Base-by-base conservation (phyloP, 768 basidiomycete species). In the Xerocomellus intermedius region DNA sequence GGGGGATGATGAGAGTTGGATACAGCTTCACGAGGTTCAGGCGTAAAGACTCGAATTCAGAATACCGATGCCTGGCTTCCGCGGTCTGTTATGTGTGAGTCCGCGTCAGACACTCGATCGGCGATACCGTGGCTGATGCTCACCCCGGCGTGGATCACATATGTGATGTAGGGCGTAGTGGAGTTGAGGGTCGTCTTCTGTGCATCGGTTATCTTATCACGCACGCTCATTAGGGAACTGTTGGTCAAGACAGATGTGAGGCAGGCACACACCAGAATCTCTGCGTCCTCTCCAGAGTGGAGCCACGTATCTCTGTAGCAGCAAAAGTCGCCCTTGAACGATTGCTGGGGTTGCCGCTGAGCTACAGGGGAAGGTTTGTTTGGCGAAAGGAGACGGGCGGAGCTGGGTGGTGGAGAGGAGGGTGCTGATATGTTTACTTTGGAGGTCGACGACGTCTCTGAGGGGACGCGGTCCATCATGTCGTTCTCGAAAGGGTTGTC, bases 1-100 rank as follows among this genome's bases (percentile, higher is more conserved):
- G 97, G 3, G 97, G 96, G 56, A 99, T 88, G 65, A 99, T 98
- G 62, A 95, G 75, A 9, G 95, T 97, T 0, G 97, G 97, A 69
- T 99, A 97, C 42, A 99, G 79, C 65, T 86, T 93, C 48, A 84
- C 79, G 45, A 99, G 82, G 57, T 81, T 89, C 49, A 81, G 79
- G 48, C 97, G 86, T 38, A 99, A 77, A 22, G 93, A 94, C 73
- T 98, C 94, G 72, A 99, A 99, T 70, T 98, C 94, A 3, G 96
- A 98, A 73, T 99, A 99, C 39, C 97, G 85, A 63, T 97, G 91
- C 33, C 85, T 82, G 12, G 93, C 85, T 64, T 92, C 87, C 8
- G 85, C 80, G 60, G 79, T 84, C 96, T 98, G 59, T 66, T 54
- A 30, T 45, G 38, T 37, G 57, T 48, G 52, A 56, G 64, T 32